Percentiles rank a stretch among this genome's conserved stretches.
Conservation (phyloP, 106 monocot species). For the Vanilla planifolia region DNA sequence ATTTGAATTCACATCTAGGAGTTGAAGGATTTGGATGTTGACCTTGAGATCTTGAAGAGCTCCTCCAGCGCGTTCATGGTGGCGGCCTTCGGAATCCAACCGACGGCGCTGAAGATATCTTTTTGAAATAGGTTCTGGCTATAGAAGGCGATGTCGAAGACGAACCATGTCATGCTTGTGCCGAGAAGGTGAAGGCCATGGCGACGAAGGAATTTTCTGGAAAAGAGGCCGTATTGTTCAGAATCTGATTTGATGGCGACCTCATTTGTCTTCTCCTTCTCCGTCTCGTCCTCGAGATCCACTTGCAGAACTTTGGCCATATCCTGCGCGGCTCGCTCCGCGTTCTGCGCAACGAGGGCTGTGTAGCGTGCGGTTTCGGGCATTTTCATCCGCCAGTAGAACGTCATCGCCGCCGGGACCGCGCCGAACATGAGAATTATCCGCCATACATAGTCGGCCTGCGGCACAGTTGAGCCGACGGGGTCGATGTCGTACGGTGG, state of each 20-base stretch:
- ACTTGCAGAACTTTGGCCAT: conserved; percentile 22
- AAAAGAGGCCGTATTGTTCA: conserved; percentile 41
- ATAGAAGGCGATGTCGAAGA: conserved; percentile 61
- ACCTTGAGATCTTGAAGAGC: conserved; percentile 53
- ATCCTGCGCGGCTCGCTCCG: conserved; percentile 25
- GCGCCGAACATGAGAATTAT: conserved; percentile 27
- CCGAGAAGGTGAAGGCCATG: conserved; percentile 60
- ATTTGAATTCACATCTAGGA: no score
- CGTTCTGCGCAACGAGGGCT: conserved; percentile 40
- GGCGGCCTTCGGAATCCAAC: conserved; percentile 56
- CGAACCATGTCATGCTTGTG: conserved; percentile 41
- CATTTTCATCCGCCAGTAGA: conserved; percentile 43
- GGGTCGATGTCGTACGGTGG: conserved; percentile 23
- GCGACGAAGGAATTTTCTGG: conserved; percentile 28
- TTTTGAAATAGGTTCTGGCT: conserved; percentile 65
- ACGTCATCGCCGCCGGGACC: conserved; percentile 27
- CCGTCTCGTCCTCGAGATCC: not conserved
- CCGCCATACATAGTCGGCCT: conserved; percentile 28
- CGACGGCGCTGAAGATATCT: conserved; percentile 44
- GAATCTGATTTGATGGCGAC: no score
- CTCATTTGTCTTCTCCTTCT: not conserved
- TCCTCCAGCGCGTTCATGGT: conserved; percentile 84
- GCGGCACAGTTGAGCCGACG: conserved; percentile 21
- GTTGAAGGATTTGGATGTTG: no score
- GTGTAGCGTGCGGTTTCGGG: conserved; percentile 51